Percentiles rank a stretch among this genome's conserved stretches.
Evolutionary conservation across 2,329 filamentous ascomycete genomes (phyloP).

Genomic region (Botryosphaeria dothidea): DNA sequence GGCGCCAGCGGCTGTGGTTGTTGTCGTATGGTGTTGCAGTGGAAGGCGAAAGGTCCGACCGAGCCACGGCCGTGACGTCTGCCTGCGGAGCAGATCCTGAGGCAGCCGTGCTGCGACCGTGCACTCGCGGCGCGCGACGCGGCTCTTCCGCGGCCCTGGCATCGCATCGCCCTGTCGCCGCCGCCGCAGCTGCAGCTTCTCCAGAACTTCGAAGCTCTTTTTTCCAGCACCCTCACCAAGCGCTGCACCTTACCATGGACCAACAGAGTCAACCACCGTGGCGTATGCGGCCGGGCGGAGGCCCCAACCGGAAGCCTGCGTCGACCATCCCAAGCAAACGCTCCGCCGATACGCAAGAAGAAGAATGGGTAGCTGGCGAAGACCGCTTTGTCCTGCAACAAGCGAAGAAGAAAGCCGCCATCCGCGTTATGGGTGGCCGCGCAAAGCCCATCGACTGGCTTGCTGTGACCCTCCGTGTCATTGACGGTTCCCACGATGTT

Average conservation of each 20-base stretch:
- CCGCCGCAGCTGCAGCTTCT: neutral
- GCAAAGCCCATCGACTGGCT: conserved; percentile 93
- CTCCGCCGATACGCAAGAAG: conserved; percentile 49
- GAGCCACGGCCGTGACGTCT: neutral
- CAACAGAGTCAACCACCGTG: conserved; percentile 37
- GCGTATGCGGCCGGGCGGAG: conserved; percentile 29
- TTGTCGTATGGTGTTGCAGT: neutral
- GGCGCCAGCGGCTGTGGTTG: too few species aligned
- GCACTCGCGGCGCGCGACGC: neutral
- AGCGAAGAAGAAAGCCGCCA: conserved; percentile 96
- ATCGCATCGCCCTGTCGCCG: neutral
- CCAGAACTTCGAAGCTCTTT: neutral
- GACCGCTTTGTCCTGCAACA: conserved; percentile 95
- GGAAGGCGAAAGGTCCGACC: neutral
- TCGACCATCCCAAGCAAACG: conserved; percentile 44
- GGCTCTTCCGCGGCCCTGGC: conserved; percentile 3
- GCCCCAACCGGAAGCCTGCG: conserved; percentile 27
- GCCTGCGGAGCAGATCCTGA: conserved; percentile 1
- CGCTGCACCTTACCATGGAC: conserved; percentile 27
- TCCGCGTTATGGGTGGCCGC: conserved; percentile 86
- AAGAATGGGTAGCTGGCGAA: conserved; percentile 83
- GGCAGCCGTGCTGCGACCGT: neutral
- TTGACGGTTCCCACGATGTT: conserved; percentile 78
- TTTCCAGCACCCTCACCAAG: neutral
- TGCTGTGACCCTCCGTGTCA: conserved; percentile 83